Conservation (phyloP, 169 alveolate genomes). For the Cystoisospora suis region DNA sequence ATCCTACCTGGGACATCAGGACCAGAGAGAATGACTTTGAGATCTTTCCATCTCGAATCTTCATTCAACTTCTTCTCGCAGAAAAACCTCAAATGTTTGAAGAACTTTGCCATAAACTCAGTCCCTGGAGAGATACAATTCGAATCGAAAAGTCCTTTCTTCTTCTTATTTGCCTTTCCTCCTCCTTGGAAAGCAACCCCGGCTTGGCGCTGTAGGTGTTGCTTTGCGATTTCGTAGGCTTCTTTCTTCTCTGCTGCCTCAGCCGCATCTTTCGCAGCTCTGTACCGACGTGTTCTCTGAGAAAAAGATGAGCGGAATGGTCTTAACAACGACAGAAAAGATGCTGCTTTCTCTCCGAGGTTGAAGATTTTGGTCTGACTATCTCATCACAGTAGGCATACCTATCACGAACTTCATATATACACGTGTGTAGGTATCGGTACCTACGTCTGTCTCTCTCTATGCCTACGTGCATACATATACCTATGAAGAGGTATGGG, state of each 20-base stretch:
- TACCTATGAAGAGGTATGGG: background rate
- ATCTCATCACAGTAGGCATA: background rate
- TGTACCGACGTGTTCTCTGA: constrained; percentile 66
- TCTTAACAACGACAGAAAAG: background rate
- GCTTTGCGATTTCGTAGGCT: constrained; percentile 32
- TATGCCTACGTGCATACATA: background rate
- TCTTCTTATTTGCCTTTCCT: no score
- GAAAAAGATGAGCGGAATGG: background rate
- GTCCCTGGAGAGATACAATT: constrained; percentile 99
- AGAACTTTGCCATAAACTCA: constrained; percentile 94
- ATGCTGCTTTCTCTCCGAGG: no score
- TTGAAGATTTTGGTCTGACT: background rate
- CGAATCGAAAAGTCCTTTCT: constrained; percentile 91
- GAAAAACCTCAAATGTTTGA: constrained; percentile 80
- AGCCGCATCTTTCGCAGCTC: constrained; percentile 64
- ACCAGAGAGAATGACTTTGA: constrained; percentile 95
- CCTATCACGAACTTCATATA: background rate
- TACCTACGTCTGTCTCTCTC: constrained; percentile 1
- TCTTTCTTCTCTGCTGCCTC: constrained; percentile 41
- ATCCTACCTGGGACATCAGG: constrained; percentile 77
- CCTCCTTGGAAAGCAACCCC: no score
- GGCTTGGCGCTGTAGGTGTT: background rate
- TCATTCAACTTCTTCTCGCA: constrained; percentile 89
- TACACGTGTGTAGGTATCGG: background rate
- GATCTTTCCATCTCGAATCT: constrained; percentile 89